Base-by-base conservation (phyloP, 2,329 filamentous ascomycete species). In the Ophiostoma triangulosporum region DNA sequence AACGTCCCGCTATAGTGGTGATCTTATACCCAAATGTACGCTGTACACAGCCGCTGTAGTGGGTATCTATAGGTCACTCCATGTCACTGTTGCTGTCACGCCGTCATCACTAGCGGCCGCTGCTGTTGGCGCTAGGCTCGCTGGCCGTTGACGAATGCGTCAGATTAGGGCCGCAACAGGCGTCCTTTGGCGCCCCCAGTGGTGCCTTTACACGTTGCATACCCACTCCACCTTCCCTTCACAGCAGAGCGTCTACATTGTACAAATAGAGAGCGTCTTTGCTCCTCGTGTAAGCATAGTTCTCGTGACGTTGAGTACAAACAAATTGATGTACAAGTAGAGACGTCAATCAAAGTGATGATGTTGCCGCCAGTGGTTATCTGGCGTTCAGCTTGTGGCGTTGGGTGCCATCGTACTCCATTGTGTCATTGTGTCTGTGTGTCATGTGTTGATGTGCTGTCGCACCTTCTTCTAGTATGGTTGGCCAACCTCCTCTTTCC, bases 151-250 rank as follows among this genome's bases (percentile, higher is more conserved):
- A 20, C 38, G 5, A 20, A 27, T 6, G 12, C 7, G 27, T 46
- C 8, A 46, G 43, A 17, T 27, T 52, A 49, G 48, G 50, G 54
- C 45, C 50, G 50, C 50, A 29, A 46, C 26, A 26, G n/a, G 8
- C 15, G 15, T 31, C 26, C 9, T 49, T 33, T 29, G 26, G 27
- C 27, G 46, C 35, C 46, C 54, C 54, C 51, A 56, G 54, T 56
- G 52, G 45, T 50, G 51, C 48, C 22, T 33, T 49, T 54, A 56
- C 54, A 54, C 54, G 52, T 54, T 56, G 54, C 54, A 27, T 31
- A 36, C 26, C 50, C 50, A 51, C 51, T 38, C 54, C 51, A 51
- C 50, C 55, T 48, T 51, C 36, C 26, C n/a, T n/a, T n/a, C n/a
- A n/a, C n/a, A n/a, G n/a, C n/a, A n/a, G n/a, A n/a, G n/a, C n/a